Percentiles rank a stretch among this genome's conserved stretches.
phyloP scores from a whole-genome alignment of 2,329 filamentous ascomycete genomes.

The Neophaeococcomyces aloes region DNA sequence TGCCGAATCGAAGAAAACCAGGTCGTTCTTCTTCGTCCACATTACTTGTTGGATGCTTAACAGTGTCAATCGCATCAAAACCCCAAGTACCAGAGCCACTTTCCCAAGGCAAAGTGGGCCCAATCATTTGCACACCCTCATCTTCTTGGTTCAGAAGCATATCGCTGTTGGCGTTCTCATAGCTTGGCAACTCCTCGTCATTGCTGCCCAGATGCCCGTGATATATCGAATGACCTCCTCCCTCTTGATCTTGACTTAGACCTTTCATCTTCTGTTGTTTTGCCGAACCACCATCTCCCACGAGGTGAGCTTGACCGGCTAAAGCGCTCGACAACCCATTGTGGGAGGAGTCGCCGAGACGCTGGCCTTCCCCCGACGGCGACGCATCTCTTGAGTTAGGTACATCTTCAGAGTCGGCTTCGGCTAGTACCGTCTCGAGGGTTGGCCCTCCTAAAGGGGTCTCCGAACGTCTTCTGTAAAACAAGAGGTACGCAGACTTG shows the following conservation, averaged over 20 bases:
- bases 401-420: constrained; percentile 37
- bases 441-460: constrained; percentile 67
- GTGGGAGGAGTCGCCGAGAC: constrained; percentile 78
- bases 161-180: constrained; percentile 1
- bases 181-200: constrained; percentile 3
- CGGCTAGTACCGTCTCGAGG: constrained; percentile 57
- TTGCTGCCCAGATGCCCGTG: constrained; percentile 4
- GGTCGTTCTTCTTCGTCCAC: constrained; percentile 1
- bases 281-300: constrained; percentile 50
- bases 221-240: background rate
- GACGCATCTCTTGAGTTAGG: constrained; percentile 35
- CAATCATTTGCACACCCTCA: constrained; percentile 1
- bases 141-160: constrained; percentile 1
- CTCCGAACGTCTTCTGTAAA: constrained; percentile 79
- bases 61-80: background rate
- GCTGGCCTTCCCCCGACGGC: constrained; percentile 69
- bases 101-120: background rate
- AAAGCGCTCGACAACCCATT: constrained; percentile 86
- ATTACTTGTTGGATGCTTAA: constrained; percentile 1
- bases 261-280: constrained; percentile 26
- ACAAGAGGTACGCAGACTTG: constrained; percentile 76
- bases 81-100: background rate
- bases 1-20: background rate
- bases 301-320: constrained; percentile 65
- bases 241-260: constrained; percentile 28